A percentile compares a stretch with the other conserved stretches of the same genome.
phyloP scores from a whole-genome alignment of 148 eudicot species.

The Euryodendron excelsum region DNA sequence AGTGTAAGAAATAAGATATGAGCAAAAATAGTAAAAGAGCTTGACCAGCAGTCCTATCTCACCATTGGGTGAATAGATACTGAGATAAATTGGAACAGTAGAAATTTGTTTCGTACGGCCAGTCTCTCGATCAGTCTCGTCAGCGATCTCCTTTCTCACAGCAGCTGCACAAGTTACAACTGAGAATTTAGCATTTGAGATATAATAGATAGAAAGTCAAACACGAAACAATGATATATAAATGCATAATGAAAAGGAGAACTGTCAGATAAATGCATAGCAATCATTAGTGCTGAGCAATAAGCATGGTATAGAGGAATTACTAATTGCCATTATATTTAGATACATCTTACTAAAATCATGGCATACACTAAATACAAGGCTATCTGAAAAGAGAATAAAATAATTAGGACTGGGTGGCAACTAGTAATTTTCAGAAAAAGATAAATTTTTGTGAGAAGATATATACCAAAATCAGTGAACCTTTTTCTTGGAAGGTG shows the following conservation, averaged over 20 bases:
- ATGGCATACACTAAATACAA: not conserved
- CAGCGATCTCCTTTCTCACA: conserved; percentile 93
- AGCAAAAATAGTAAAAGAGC: not conserved
- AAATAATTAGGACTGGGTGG: not conserved
- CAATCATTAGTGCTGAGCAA: not conserved
- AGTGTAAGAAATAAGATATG: not conserved
- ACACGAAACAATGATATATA: not conserved
- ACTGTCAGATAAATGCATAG: not conserved
- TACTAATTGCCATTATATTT: not conserved
- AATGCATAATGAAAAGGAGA: not conserved
- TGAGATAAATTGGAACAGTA: conserved; percentile 93
- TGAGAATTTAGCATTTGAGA: conserved; percentile 12
- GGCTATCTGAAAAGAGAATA: not conserved
- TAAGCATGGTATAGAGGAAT: not conserved
- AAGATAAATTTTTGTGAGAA: not conserved
- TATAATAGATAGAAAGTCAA: not conserved
- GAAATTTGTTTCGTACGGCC: conserved; percentile 83
- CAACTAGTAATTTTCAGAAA: not conserved
- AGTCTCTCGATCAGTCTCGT: conserved; percentile 98
- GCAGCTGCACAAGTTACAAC: conserved; percentile 58
- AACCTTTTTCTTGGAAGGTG: conserved; percentile 77
- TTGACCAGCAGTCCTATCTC: conserved; percentile 20
- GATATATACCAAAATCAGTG: conserved; percentile 80
- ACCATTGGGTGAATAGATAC: conserved; percentile 92
- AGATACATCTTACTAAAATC: not conserved